These are phyloP conservation scores for Talaromyces thailandensis DNA, from an alignment of 495 filamentous ascomycete genomes.

Conservation along the genomic window DNA sequence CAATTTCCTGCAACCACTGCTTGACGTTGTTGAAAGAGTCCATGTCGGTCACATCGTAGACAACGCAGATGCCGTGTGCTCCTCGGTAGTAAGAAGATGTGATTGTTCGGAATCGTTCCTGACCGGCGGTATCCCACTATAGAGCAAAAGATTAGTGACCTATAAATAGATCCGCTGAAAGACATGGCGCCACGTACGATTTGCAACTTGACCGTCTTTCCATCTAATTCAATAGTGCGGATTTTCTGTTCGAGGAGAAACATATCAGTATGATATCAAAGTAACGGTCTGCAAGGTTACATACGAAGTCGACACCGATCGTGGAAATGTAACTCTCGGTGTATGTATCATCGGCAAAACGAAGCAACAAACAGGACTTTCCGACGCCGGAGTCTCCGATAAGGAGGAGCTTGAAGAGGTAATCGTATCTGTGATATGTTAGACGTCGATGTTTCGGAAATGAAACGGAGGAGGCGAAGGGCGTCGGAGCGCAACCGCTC, in stretches of 20 bases:
- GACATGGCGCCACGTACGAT: slow-evolving; percentile 58
- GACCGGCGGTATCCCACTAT: slow-evolving; percentile 97
- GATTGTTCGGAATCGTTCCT: slow-evolving; percentile 99
- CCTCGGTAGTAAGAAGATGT: slow-evolving; percentile 99
- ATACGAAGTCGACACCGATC: slow-evolving; percentile 97
- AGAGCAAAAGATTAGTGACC: slow-evolving; percentile 8
- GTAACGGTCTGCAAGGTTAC: slow-evolving; percentile 20
- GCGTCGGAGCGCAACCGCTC: neutral
- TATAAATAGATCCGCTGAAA: neutral
- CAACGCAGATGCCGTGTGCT: slow-evolving; percentile 97
- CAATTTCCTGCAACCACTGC: slow-evolving; percentile 99
- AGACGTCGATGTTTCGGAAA: neutral
- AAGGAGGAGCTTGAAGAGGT: slow-evolving; percentile 99
- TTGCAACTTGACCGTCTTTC: slow-evolving; percentile 98
- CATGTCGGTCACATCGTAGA: slow-evolving; percentile 99
- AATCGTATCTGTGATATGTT: slow-evolving; percentile 77
- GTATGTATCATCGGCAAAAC: slow-evolving; percentile 98
- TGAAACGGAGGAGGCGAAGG: neutral
- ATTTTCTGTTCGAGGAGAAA: slow-evolving; percentile 66
- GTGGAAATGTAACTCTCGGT: slow-evolving; percentile 99
- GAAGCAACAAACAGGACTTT: slow-evolving; percentile 96
- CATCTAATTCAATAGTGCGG: slow-evolving; percentile 96
- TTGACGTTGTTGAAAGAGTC: slow-evolving; percentile 99
- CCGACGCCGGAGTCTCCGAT: slow-evolving; percentile 99
- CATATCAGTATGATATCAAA: slow-evolving; percentile 5